Conservation (phyloP, 78 protist genomes). For the Dictyostelium purpureum region DNA sequence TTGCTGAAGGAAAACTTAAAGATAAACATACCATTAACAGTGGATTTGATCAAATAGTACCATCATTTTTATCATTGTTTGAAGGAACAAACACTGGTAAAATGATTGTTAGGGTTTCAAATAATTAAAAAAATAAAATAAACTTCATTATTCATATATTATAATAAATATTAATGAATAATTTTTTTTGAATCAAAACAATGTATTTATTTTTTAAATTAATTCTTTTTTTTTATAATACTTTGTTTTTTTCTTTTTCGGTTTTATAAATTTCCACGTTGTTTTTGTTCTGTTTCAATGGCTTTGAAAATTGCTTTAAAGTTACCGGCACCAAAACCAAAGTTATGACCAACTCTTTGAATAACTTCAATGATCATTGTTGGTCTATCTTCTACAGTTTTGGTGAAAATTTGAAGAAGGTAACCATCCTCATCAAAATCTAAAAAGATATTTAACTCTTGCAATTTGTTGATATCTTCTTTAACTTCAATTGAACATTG, state of each 20-base stretch:
- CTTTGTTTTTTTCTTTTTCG: no score
- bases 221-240: no score
- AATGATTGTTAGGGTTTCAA: not conserved
- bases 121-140: not conserved
- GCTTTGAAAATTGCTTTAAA: constrained; percentile 85
- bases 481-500: not conserved
- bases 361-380: constrained; percentile 93
- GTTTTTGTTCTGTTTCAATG: constrained; percentile 82
- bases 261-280: constrained; percentile 50
- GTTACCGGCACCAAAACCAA: constrained; percentile 93
- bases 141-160: no score
- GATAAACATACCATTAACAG: not conserved
- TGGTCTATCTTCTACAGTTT: constrained; percentile 90
- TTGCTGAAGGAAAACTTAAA: not conserved
- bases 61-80: not conserved
- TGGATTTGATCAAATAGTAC: not conserved
- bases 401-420: constrained; percentile 94
- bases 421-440: constrained; percentile 93
- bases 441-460: constrained; percentile 83
- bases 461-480: constrained; percentile 79
- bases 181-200: no score
- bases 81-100: not conserved
- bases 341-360: constrained; percentile 74
- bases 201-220: no score
- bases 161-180: no score